These are phyloP conservation scores for Skeletonema potamos DNA, from an alignment of 108 stramenopile species.

Conservation along the genomic window DNA sequence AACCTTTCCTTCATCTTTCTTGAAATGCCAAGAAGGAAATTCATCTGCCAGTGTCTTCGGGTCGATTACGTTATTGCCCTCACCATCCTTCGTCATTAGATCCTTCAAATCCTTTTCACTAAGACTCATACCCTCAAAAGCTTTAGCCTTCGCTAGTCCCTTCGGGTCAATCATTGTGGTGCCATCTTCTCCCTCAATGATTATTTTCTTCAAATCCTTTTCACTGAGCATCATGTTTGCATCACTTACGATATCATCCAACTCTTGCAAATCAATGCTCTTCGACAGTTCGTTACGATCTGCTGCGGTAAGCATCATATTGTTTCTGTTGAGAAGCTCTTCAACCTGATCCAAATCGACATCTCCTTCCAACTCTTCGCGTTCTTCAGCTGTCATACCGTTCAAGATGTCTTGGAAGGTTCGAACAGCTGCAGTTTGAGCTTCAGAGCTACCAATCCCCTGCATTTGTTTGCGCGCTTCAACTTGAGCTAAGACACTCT, in stretches of 20 bases:
- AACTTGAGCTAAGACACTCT: slow-evolving; percentile 29
- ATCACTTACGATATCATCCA: slow-evolving; percentile 19
- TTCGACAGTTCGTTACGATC: slow-evolving; percentile 31
- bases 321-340: slow-evolving; percentile 14
- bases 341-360: slow-evolving; percentile 28
- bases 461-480: slow-evolving; percentile 20
- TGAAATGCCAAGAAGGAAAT: slow-evolving; percentile 40
- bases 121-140: slow-evolving; percentile 24
- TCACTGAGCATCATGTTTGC: slow-evolving; percentile 33
- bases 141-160: slow-evolving; percentile 18
- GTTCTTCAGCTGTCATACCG: slow-evolving; percentile 39
- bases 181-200: slow-evolving; percentile 49
- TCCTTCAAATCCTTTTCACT: slow-evolving; percentile 38
- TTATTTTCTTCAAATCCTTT: slow-evolving; percentile 52
- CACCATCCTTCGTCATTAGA: background rate
- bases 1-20: slow-evolving; percentile 36
- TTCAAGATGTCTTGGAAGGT: slow-evolving; percentile 26
- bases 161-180: slow-evolving; percentile 16
- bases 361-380: slow-evolving; percentile 21
- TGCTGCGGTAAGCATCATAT: slow-evolving; percentile 36
- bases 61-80: background rate
- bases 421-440: slow-evolving; percentile 11
- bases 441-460: slow-evolving; percentile 13
- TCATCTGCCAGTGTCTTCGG: slow-evolving; percentile 48
- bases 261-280: slow-evolving; percentile 21